These are phyloP conservation scores for Suhomyces xylopsoci DNA, from an alignment of 805 yeast species.

Conservation along the genomic window DNA sequence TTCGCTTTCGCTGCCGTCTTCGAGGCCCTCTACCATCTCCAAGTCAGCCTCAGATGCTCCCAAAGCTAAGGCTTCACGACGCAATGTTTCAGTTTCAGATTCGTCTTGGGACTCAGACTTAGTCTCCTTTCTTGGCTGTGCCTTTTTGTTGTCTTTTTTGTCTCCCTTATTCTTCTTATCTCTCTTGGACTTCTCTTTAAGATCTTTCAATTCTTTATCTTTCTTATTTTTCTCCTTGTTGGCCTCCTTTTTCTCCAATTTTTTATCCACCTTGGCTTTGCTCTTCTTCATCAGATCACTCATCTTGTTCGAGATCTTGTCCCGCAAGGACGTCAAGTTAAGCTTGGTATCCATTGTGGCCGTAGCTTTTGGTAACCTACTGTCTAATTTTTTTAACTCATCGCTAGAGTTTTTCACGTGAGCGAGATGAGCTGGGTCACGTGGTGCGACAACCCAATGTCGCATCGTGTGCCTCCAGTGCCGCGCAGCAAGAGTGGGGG, in stretches of 20 bases:
- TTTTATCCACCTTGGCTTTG: constrained; percentile 8
- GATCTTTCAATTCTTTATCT: background rate
- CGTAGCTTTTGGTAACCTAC: background rate
- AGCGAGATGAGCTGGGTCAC: background rate
- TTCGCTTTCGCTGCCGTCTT: constrained; percentile 51
- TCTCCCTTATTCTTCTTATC: background rate
- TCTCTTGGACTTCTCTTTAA: constrained; percentile 5
- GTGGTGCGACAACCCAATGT: background rate
- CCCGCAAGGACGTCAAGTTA: constrained; percentile 58
- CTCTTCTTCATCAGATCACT: constrained; percentile 9
- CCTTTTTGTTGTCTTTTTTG: constrained; percentile 1
- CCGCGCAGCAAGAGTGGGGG: background rate
- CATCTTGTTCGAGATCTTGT: constrained; percentile 42
- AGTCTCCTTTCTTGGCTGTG: background rate
- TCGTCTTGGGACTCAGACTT: background rate
- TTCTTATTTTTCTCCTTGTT: background rate
- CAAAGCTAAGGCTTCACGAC: constrained; percentile 71
- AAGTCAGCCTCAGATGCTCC: constrained; percentile 89
- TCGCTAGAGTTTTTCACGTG: constrained; percentile 1
- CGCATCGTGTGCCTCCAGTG: background rate
- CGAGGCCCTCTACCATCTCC: constrained; percentile 53
- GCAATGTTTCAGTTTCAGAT: constrained; percentile 13
- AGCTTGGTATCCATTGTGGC: constrained; percentile 43
- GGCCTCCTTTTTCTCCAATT: constrained; percentile 8
- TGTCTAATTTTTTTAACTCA: background rate